These are phyloP conservation scores for Bryopsis sp. DNA, from an alignment of 139 green algal species.

Conservation along the genomic window DNA sequence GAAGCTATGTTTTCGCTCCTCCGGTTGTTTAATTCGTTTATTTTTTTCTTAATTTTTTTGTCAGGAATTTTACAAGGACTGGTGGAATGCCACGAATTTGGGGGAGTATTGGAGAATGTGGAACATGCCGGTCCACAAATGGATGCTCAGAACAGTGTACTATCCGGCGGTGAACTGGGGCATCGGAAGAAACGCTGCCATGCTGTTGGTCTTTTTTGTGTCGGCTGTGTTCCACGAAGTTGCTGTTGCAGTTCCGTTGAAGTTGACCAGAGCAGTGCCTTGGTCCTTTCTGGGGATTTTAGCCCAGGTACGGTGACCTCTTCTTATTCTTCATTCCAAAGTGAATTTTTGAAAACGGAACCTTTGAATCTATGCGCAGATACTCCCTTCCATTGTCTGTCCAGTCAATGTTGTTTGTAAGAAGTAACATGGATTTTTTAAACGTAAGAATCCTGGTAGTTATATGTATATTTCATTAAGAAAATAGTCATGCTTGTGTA, in stretches of 20 bases:
- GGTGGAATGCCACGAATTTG: slow-evolving; percentile 87
- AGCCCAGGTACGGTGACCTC: slow-evolving; percentile 43
- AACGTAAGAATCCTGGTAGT: no score
- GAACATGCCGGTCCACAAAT: slow-evolving; percentile 94
- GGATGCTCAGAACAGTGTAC: slow-evolving; percentile 88
- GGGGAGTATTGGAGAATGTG: slow-evolving; percentile 88
- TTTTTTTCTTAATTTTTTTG: no score
- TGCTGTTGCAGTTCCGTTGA: slow-evolving; percentile 75
- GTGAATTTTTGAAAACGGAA: no score
- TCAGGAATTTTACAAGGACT: slow-evolving; percentile 97
- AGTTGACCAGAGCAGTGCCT: slow-evolving; percentile 51
- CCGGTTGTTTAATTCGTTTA: no score
- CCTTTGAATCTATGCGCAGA: no score
- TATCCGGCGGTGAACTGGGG: slow-evolving; percentile 46
- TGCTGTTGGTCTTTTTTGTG: slow-evolving; percentile 69
- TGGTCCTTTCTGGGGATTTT: slow-evolving; percentile 83
- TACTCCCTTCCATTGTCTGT: no score
- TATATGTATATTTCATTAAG: no score
- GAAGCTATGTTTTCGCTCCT: no score
- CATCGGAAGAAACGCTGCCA: slow-evolving; percentile 19
- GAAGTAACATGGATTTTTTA: no score
- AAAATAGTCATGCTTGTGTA: no score
- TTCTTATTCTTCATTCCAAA: no score
- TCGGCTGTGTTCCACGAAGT: slow-evolving; percentile 77
- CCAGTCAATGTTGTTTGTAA: no score